Evolutionary conservation across 495 filamentous ascomycete species (phyloP).

Genomic region (Penicillium soppii): DNA sequence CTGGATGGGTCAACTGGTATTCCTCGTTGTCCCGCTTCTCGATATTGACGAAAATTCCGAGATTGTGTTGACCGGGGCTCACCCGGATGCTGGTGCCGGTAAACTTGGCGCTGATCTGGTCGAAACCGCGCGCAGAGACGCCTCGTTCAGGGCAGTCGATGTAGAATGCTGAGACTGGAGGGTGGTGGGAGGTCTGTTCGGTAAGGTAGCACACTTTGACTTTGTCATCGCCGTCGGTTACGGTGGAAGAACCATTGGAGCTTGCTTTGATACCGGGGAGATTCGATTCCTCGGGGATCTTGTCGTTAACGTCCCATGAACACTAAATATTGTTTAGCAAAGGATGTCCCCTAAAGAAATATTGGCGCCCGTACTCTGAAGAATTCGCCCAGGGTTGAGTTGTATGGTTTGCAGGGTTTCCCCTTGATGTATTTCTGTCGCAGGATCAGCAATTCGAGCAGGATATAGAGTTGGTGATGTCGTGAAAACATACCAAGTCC

Average conservation of each 20-base stretch:
- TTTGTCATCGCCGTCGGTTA: conserved; percentile 44
- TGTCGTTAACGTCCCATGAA: conserved; percentile 87
- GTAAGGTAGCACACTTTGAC: conserved; percentile 89
- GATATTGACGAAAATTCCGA: conserved; percentile 91
- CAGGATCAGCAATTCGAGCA: conserved; percentile 19
- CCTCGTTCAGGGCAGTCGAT: conserved; percentile 91
- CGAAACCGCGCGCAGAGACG: conserved; percentile 83
- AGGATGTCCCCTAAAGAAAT: not conserved
- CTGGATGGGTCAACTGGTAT: conserved; percentile 92
- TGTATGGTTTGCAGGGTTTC: conserved; percentile 98
- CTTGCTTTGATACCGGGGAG: conserved; percentile 35
- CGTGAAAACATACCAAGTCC: conserved; percentile 69
- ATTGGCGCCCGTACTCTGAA: conserved; percentile 68
- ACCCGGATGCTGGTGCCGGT: conserved; percentile 94
- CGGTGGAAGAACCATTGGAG: conserved; percentile 30
- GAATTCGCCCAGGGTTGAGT: conserved; percentile 95
- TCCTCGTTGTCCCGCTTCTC: conserved; percentile 78
- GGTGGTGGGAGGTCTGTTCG: conserved; percentile 98
- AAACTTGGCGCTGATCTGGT: conserved; percentile 96
- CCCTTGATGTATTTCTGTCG: conserved; percentile 92
- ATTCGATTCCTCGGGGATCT: conserved; percentile 45
- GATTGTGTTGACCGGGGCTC: conserved; percentile 85
- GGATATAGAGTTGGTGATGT: no score
- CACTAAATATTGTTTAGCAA: conserved; percentile 52
- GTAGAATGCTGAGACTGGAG: conserved; percentile 94